A percentile compares a stretch with the other conserved stretches of the same genome.
These are phyloP conservation scores for Xylaria arbuscula DNA, from an alignment of 2,329 filamentous ascomycete genomes.

Conservation along the genomic window DNA sequence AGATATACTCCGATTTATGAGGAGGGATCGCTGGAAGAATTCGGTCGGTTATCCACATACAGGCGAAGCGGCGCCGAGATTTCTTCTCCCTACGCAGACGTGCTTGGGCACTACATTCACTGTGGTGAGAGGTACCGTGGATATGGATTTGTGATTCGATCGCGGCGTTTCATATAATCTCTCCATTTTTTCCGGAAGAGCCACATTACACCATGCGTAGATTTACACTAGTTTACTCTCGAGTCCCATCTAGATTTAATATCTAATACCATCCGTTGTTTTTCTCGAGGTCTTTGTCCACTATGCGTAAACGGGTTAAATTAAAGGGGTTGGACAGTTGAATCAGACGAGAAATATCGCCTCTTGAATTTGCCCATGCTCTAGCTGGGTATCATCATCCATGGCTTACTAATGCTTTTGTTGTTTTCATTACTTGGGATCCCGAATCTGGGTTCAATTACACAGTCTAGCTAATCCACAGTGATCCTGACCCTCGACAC, in stretches of 20 bases:
- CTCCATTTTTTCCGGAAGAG: neutral
- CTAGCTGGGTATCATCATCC: too few relatives aligned
- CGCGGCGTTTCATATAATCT: constrained; percentile 12
- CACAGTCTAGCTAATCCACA: constrained; percentile 39
- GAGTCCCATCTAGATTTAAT: neutral
- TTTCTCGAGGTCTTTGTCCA: neutral
- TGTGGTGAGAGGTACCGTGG: neutral
- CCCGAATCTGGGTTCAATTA: neutral
- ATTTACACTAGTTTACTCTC: constrained; percentile 3
- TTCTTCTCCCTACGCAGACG: neutral
- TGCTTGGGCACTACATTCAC: neutral
- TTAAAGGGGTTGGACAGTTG: neutral
- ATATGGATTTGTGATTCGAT: neutral
- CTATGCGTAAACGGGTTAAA: neutral
- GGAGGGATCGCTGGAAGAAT: neutral
- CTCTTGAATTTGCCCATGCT: too few relatives aligned
- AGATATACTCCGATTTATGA: neutral
- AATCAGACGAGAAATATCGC: neutral
- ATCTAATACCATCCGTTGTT: constrained; percentile 16
- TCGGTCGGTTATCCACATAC: neutral
- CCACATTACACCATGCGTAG: neutral
- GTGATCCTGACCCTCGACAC: constrained; percentile 74
- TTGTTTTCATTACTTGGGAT: neutral
- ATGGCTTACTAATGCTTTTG: neutral
- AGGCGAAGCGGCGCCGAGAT: neutral